Conservation (phyloP, 768 basidiomycete genomes). For the Mrakia blollopis region DNA sequence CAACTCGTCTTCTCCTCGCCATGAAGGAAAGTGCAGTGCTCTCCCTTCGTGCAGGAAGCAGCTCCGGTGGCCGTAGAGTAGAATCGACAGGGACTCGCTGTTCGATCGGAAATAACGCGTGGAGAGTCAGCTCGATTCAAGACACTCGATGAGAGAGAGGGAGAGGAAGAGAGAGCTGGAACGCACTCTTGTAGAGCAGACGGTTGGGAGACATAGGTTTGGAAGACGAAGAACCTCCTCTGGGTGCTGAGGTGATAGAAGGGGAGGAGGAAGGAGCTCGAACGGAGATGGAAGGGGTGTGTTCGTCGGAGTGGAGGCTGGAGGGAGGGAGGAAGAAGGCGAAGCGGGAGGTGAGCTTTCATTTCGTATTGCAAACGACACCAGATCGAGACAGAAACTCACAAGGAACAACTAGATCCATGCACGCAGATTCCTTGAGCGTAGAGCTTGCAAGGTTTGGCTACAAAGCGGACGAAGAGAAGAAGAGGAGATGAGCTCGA, state of each 20-base stretch:
- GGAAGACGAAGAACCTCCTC: not conserved
- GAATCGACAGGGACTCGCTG: slow-evolving; percentile 5
- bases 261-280: not conserved
- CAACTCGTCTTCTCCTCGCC: not conserved
- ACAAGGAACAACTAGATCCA: slow-evolving; percentile 2
- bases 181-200: slow-evolving; percentile 17
- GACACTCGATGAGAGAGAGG: not conserved
- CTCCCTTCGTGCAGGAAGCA: slow-evolving; percentile 23
- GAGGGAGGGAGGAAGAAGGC: not conserved
- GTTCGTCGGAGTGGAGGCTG: slow-evolving; percentile 13
- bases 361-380: not conserved
- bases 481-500: not conserved
- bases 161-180: not conserved
- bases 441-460: slow-evolving; percentile 14
- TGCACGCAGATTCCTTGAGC: slow-evolving; percentile 4
- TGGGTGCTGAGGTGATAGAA: not conserved
- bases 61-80: slow-evolving; percentile 5
- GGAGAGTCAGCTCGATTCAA: not conserved
- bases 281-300: not conserved
- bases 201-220: slow-evolving; percentile 13
- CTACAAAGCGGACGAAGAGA: not conserved
- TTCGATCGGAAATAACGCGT: not conserved
- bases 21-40: slow-evolving; percentile 18
- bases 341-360: not conserved
- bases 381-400: not conserved